These are phyloP conservation scores for Lipomyces yamadae DNA, from an alignment of 805 yeast genomes.

Conservation along the genomic window DNA sequence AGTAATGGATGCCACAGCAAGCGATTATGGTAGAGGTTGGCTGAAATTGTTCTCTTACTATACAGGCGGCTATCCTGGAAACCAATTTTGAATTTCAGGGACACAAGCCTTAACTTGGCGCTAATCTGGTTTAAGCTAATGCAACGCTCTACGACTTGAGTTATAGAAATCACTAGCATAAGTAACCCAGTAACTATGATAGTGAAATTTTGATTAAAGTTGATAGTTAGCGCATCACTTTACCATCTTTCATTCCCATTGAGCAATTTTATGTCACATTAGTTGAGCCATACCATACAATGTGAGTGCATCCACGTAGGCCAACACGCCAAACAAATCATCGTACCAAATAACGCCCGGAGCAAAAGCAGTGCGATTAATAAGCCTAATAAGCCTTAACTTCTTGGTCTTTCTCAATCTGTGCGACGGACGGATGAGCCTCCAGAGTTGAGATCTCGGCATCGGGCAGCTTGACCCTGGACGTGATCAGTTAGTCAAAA, in stretches of 20 bases:
- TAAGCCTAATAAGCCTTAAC: constrained; percentile 29
- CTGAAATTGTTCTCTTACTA: neutral
- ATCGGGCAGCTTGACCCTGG: constrained; percentile 36
- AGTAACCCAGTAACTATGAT: neutral
- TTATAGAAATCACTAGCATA: neutral
- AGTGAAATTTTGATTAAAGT: too few relatives aligned
- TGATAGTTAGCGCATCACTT: too few relatives aligned
- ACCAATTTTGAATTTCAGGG: neutral
- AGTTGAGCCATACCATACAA: too few relatives aligned
- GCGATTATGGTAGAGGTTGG: neutral
- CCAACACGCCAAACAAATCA: neutral
- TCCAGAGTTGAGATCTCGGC: constrained; percentile 27
- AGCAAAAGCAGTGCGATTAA: neutral
- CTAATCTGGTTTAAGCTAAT: neutral
- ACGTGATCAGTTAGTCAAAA: neutral
- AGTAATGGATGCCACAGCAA: neutral
- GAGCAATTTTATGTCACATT: too few relatives aligned
- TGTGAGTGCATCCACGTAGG: neutral
- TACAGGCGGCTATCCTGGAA: too few relatives aligned
- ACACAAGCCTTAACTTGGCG: neutral
- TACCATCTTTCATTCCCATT: too few relatives aligned
- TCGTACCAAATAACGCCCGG: neutral
- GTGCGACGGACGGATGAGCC: constrained; percentile 36
- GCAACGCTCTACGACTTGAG: neutral
- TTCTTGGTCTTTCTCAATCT: constrained; percentile 39